Percentiles rank a stretch among this genome's conserved stretches.
Evolutionary conservation across 2,329 filamentous ascomycete genomes (phyloP).

Genomic region (Fusarium sp.): DNA sequence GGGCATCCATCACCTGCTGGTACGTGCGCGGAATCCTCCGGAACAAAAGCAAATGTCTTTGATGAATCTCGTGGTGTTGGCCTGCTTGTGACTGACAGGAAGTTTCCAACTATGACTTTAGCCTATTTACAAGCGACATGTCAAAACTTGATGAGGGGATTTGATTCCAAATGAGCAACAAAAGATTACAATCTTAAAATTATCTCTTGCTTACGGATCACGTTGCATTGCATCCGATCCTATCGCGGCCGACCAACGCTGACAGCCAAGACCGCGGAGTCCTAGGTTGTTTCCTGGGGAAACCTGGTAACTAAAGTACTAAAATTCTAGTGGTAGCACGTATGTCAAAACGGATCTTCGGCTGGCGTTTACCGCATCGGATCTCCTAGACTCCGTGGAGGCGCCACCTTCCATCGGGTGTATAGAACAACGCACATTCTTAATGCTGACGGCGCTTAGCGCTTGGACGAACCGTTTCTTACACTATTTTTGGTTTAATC

Average conservation of each 20-base stretch:
- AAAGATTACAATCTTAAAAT: background rate
- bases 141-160: background rate
- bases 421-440: background rate
- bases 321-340: background rate
- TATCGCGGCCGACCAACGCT: conserved; percentile 1
- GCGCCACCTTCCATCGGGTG: background rate
- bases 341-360: background rate
- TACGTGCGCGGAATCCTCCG: background rate
- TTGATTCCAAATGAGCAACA: conserved; percentile 13
- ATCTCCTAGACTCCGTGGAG: conserved; percentile 16
- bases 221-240: background rate
- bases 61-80: background rate
- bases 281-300: background rate
- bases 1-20: background rate
- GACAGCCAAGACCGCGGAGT: background rate
- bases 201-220: conserved; percentile 1
- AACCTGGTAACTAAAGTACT: background rate
- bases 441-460: conserved; percentile 36
- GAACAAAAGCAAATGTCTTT: background rate
- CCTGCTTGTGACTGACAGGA: background rate
- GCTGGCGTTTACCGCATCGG: conserved; percentile 1
- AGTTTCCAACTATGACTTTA: background rate
- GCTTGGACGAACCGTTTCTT: background rate
- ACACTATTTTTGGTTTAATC: conserved; percentile 28
- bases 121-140: background rate